Evolutionary conservation across 2,329 filamentous ascomycete species (phyloP).

Genomic region (Fusarium miscanthi): DNA sequence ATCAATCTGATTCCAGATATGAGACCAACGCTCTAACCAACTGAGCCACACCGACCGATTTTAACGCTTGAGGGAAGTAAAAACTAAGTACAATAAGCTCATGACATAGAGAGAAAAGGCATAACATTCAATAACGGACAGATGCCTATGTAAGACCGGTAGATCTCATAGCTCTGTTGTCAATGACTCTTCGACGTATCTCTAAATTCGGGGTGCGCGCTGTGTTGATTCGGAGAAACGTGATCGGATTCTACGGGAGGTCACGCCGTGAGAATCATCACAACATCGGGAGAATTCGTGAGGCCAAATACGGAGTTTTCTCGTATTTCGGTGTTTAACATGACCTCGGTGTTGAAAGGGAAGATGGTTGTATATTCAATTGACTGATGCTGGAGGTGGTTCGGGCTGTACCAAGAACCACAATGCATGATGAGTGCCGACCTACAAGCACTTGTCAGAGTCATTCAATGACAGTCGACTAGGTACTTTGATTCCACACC

Average conservation of each 20-base stretch:
- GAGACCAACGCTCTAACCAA: conserved; percentile 48
- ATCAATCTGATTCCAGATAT: conserved; percentile 37
- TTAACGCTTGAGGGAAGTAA: not conserved
- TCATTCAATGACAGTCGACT: not conserved
- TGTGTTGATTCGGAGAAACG: conserved; percentile 25
- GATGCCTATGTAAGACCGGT: not conserved
- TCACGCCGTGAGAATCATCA: conserved; percentile 9
- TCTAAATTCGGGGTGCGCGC: conserved; percentile 6
- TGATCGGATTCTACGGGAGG: conserved; percentile 34
- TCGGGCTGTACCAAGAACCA: conserved; percentile 10
- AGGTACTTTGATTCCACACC: not conserved
- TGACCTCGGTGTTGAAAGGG: not conserved
- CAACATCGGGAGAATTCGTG: conserved; percentile 27
- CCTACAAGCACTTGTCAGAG: not conserved
- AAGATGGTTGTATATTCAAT: not conserved
- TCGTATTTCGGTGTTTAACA: conserved; percentile 31
- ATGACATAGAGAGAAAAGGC: accelerated
- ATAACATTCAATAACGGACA: too few species aligned
- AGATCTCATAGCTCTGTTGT: not conserved
- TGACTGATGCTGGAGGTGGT: conserved; percentile 3
- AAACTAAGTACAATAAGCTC: not conserved
- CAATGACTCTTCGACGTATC: not conserved
- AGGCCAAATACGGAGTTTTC: conserved; percentile 21
- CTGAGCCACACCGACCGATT: conserved; percentile 44
- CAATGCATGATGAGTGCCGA: not conserved